Evolutionary conservation across 1,284 basidiomycete genomes (phyloP).

Genomic region (Rhodotorula sp.): DNA sequence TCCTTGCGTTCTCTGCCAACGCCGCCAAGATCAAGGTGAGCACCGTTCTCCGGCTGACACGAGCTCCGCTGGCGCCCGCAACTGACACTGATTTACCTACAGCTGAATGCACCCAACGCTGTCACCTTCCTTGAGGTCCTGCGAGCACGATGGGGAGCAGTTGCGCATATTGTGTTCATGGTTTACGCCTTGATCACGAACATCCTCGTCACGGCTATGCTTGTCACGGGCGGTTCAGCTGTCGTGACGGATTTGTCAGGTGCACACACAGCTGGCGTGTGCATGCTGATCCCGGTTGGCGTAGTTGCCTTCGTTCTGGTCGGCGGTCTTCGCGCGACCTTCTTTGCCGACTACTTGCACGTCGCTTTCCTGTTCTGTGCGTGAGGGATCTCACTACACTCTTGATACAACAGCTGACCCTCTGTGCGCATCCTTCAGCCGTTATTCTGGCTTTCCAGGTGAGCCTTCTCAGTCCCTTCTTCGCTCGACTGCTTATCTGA

Average conservation of each 20-base stretch:
- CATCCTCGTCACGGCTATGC: slow-evolving; percentile 60
- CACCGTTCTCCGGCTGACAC: slow-evolving; percentile 30
- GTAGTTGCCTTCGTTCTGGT: background rate
- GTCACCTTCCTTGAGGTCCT: slow-evolving; percentile 65
- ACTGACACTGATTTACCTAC: no score
- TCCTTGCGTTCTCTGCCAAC: slow-evolving; percentile 62
- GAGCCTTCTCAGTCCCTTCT: slow-evolving; percentile 39
- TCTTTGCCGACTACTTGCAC: no score
- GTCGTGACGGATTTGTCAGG: slow-evolving; percentile 77
- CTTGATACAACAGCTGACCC: no score
- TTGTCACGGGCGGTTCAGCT: slow-evolving; percentile 51
- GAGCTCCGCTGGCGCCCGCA: slow-evolving; percentile 38
- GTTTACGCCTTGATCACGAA: slow-evolving; percentile 76
- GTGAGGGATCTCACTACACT: background rate
- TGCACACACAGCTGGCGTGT: slow-evolving; percentile 62
- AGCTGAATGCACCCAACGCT: slow-evolving; percentile 55
- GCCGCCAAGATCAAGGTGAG: slow-evolving; percentile 60
- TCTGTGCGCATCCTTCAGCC: no score
- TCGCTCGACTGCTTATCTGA: background rate
- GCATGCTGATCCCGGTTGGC: slow-evolving; percentile 49
- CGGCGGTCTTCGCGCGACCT: slow-evolving; percentile 39
- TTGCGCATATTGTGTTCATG: slow-evolving; percentile 73
- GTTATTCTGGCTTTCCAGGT: background rate
- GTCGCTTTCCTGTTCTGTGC: no score
- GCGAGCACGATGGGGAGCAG: slow-evolving; percentile 68